These are phyloP conservation scores for Ilex paraguariensis DNA, from an alignment of 305 asterid genomes.

Conservation along the genomic window DNA sequence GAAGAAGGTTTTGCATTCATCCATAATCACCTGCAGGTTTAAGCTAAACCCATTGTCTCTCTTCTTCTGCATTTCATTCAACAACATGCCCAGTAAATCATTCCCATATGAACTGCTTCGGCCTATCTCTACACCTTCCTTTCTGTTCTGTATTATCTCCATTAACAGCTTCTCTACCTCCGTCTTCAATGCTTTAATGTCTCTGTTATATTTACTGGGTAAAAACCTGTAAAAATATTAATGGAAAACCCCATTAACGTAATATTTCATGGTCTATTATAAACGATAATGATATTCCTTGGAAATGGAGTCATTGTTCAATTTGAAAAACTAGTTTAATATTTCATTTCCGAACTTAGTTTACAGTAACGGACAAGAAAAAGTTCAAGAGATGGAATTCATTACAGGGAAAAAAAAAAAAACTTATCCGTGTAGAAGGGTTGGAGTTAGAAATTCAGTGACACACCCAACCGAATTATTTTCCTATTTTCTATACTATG, in stretches of 20 bases:
- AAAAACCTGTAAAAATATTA: constrained; percentile 41
- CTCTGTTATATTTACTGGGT: constrained; percentile 86
- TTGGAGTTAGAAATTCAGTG: no score
- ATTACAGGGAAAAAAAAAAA: not conserved
- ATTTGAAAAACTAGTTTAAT: no score
- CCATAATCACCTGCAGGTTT: constrained; percentile 67
- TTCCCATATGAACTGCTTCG: constrained; percentile 66
- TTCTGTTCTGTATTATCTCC: constrained; percentile 84
- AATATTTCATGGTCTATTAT: no score
- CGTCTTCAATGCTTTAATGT: constrained; percentile 58
- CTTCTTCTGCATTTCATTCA: constrained; percentile 68
- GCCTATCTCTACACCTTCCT: constrained; percentile 59
- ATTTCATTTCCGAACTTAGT: no score
- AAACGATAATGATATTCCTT: no score
- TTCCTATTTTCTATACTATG: no score
- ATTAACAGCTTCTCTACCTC: constrained; percentile 77
- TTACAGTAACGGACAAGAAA: not conserved
- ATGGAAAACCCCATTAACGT: not conserved
- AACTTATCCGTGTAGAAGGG: no score
- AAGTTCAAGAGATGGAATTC: no score
- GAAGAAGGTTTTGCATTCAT: constrained; percentile 80
- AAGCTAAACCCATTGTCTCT: constrained; percentile 40
- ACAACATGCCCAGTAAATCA: constrained; percentile 68
- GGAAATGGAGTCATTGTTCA: no score
- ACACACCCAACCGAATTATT: no score